phyloP scores from a whole-genome alignment of 2,329 filamentous ascomycete genomes.

The Fusarium newnesense region DNA sequence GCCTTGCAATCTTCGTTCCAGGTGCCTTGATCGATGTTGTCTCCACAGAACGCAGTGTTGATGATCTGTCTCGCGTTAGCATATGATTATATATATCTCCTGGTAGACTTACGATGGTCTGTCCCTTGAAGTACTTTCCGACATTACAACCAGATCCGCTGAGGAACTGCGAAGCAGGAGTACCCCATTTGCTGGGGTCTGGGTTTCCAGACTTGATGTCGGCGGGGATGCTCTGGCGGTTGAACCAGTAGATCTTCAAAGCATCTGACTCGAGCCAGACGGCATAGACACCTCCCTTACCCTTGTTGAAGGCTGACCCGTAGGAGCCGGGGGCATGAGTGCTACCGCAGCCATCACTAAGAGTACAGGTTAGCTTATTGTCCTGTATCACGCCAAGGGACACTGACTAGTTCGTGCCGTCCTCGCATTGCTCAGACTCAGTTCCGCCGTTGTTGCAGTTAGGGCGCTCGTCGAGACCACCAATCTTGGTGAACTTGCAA shows the following conservation, averaged over 20 bases:
- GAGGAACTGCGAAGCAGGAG: slow-evolving; percentile 71
- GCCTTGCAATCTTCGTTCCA: slow-evolving; percentile 27
- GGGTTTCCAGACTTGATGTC: slow-evolving; percentile 69
- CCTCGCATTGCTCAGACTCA: slow-evolving; percentile 29
- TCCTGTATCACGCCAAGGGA: fast-evolving
- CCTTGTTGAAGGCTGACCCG: slow-evolving; percentile 33
- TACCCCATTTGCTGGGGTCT: slow-evolving; percentile 71
- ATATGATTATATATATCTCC: fast-evolving
- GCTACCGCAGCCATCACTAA: slow-evolving; percentile 12
- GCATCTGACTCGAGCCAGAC: slow-evolving; percentile 73
- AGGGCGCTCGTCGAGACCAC: slow-evolving; percentile 50
- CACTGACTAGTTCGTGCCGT: slow-evolving; percentile 23
- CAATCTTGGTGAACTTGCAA: slow-evolving; percentile 56
- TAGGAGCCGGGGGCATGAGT: slow-evolving; percentile 7
- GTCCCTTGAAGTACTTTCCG: slow-evolving; percentile 65
- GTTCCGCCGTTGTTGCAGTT: slow-evolving; percentile 60
- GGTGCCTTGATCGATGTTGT: slow-evolving; percentile 45
- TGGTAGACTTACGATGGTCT: background rate
- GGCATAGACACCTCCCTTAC: slow-evolving; percentile 72
- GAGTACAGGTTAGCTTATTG: background rate
- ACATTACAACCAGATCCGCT: slow-evolving; percentile 75
- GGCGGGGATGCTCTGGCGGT: slow-evolving; percentile 66
- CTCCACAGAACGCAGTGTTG: slow-evolving; percentile 82
- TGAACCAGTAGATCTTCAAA: slow-evolving; percentile 82
- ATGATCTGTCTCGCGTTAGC: slow-evolving; percentile 51